phyloP scores from a whole-genome alignment of 2,329 filamentous ascomycete species.

The Decorospora gaudefroyi region DNA sequence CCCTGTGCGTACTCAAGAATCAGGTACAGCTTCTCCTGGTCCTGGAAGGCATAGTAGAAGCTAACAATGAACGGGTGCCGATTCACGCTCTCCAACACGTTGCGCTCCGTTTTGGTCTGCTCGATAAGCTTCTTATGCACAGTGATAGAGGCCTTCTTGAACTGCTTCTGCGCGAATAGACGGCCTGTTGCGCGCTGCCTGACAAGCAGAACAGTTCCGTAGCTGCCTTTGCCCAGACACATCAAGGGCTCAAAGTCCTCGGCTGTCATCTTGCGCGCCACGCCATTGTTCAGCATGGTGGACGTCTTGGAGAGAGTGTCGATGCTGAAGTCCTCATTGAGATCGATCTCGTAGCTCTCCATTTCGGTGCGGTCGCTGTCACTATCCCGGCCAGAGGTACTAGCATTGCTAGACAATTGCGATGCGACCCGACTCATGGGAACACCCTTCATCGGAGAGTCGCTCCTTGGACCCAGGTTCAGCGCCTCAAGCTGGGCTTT shows the following conservation, averaged over 20 bases:
- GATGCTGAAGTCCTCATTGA: slow-evolving; percentile 81
- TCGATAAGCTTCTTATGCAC: slow-evolving; percentile 96
- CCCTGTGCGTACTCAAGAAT: slow-evolving; percentile 98
- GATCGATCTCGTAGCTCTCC: slow-evolving; percentile 81
- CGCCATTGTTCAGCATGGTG: slow-evolving; percentile 51
- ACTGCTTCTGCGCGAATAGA: slow-evolving; percentile 96
- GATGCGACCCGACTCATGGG: slow-evolving; percentile 39
- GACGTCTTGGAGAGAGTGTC: slow-evolving; percentile 52
- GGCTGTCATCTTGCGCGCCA: slow-evolving; percentile 82
- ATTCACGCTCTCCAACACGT: slow-evolving; percentile 93
- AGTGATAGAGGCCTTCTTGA: slow-evolving; percentile 93
- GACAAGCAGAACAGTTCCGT: slow-evolving; percentile 91
- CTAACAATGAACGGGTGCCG: slow-evolving; percentile 98
- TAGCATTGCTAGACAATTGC: slow-evolving; percentile 60
- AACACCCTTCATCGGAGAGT: slow-evolving; percentile 56
- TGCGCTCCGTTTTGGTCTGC: slow-evolving; percentile 95
- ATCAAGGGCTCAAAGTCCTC: slow-evolving; percentile 88
- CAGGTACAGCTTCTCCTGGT: slow-evolving; percentile 94
- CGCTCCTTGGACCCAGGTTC: slow-evolving; percentile 65
- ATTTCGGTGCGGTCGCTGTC: slow-evolving; percentile 72
- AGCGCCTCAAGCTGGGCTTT: slow-evolving; percentile 81
- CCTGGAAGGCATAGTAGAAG: slow-evolving; percentile 97
- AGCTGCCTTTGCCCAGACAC: slow-evolving; percentile 94
- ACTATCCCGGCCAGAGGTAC: slow-evolving; percentile 61
- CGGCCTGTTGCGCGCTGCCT: slow-evolving; percentile 86